Conservation (phyloP, 1,284 basidiomycete genomes). For the Rhodotorula sp. region DNA sequence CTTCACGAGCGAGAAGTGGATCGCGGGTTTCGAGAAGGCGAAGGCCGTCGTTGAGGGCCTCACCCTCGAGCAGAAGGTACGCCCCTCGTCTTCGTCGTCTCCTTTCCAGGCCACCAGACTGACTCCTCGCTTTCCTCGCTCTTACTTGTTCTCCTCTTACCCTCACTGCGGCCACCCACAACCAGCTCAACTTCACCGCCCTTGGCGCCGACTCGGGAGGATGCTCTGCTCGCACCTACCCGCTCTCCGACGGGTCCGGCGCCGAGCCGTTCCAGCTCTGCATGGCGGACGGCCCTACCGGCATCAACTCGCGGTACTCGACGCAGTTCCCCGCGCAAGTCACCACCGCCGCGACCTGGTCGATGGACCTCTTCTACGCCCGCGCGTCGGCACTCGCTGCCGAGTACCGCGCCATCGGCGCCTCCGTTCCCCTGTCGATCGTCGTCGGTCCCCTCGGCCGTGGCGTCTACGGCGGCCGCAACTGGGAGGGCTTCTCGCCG, state of each 20-base stretch:
- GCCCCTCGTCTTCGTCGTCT: background rate
- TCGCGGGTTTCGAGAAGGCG: background rate
- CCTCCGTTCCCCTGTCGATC: slow-evolving; percentile 62
- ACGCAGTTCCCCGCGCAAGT: slow-evolving; percentile 52
- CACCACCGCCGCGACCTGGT: slow-evolving; percentile 56
- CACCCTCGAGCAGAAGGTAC: slow-evolving; percentile 12
- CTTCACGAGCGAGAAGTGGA: slow-evolving; percentile 4
- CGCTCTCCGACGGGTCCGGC: background rate
- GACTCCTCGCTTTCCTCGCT: background rate
- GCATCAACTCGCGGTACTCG: slow-evolving; percentile 17
- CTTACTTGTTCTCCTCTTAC: too few species aligned
- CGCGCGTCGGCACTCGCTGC: slow-evolving; percentile 54
- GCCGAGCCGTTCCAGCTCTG: background rate
- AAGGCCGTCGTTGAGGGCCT: slow-evolving; percentile 1
- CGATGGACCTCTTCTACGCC: slow-evolving; percentile 53
- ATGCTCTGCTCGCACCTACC: slow-evolving; percentile 11
- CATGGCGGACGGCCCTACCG: background rate
- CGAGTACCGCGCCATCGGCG: slow-evolving; percentile 66
- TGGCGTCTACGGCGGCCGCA: slow-evolving; percentile 59
- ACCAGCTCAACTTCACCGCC: slow-evolving; percentile 12
- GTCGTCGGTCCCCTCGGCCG: slow-evolving; percentile 20
- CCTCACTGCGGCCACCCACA: too few species aligned
- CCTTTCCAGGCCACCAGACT: background rate
- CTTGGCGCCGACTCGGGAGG: background rate
- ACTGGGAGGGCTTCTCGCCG: slow-evolving; percentile 79